A percentile compares a stretch with the other conserved stretches of the same genome.
phyloP scores from a whole-genome alignment of 257 asterid species.

The Oldenlandia corymbosa region DNA sequence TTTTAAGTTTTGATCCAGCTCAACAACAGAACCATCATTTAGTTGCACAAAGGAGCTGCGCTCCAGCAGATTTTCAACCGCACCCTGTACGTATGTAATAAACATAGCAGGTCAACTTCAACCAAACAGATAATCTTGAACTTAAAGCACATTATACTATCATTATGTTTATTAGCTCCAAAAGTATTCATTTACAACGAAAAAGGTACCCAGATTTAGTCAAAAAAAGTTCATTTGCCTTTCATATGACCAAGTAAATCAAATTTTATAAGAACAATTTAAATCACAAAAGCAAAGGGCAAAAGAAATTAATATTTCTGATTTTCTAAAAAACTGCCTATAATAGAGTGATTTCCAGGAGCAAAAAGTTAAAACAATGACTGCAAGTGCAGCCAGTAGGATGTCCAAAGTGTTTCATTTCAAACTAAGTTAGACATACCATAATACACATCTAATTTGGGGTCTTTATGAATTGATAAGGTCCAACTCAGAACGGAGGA shows the following conservation, averaged over 20 bases:
- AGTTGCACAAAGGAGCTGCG: conserved; percentile 83
- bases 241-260: not conserved
- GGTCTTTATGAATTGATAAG: no score
- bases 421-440: not conserved
- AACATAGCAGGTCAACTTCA: not conserved
- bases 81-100: conserved; percentile 58
- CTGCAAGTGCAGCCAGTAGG: no score
- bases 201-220: not conserved
- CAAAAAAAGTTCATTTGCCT: not conserved
- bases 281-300: not conserved
- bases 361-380: no score
- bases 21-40: conserved; percentile 67
- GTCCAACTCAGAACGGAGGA: no score
- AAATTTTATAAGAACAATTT: not conserved
- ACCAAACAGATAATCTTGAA: not conserved
- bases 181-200: not conserved
- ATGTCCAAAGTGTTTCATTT: no score
- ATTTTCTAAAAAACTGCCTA: no score
- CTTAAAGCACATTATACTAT: not conserved
- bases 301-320: no score
- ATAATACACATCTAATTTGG: no score
- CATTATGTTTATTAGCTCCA: not conserved
- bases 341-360: no score
- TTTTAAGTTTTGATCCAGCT: conserved; percentile 49
- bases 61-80: conserved; percentile 89